Evolutionary conservation across 1,139 yeast genomes (phyloP), one percentile per base, ranked within the genome.

Genomic region (Kodamaea anthophila): DNA sequence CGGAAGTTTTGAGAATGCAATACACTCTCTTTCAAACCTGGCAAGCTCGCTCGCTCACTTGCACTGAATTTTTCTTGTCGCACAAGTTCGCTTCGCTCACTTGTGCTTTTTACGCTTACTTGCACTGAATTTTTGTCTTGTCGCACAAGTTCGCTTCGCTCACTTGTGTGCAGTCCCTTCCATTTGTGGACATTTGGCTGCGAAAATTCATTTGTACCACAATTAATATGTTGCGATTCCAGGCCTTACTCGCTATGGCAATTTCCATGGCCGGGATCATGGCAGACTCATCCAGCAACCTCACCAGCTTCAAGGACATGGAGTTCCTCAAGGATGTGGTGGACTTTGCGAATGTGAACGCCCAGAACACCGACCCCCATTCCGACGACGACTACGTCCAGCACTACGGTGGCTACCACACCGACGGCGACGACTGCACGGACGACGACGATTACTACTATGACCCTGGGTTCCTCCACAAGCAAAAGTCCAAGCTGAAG

Each of bases 321-420:
- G 28, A 31, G 15, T 31, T 31, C 13, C 31, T 31, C 16, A 24
- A 34, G 18, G 30, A 29, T 10, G 31, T 34, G 9, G 31, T 34
- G 4, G 33, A 34, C 15, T 34, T 34, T 19, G 37, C 30, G 9
- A 26, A 26, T 9, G 33, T 23, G 13, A 30, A 30, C 25, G 26
- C 33, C 12, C 33, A 30, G 14, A 24, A 29, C 15, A 18, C 32
- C 3, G 25, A 20, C 10, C 20, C 24, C 3, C 20, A 9, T 9
- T 9, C 21, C 3, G 21, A 16, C n/a, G 21, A 24, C n/a, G 27
- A 24, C 21, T 12, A 24, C n/a, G 21, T 18, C 5, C 9, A 18
- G 10, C 21, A 24, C 9, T 23, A 30, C 5, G 16, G 24, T 12
- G 26, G 16, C 8, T 22, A 24, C 20, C n/a, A 11, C 13, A 15